Base-by-base conservation (phyloP, 441 rosid genomes). In the Eugenia klotzschiana region DNA sequence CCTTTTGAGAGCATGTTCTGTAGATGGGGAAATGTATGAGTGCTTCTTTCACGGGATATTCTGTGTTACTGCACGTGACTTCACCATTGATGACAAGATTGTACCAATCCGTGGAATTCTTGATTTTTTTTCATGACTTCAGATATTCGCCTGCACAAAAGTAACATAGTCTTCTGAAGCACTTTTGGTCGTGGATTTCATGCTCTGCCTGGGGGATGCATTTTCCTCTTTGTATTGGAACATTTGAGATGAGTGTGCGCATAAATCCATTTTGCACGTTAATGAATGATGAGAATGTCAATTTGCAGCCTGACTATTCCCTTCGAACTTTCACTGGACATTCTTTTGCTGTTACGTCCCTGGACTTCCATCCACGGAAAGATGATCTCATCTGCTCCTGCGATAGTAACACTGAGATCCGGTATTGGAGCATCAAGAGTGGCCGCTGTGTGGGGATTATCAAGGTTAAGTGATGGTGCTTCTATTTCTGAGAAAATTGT, bases 341-440 rank as follows among this genome's bases (percentile, higher is more conserved):
- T 91, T 89, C 93, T 43, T 86, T 90, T 83, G 58, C 91, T 83
- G 99, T 92, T 57, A 91, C 90, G 87, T 96, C 99, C 25, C 91
- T 96, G 43, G 99, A 96, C 89, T 96, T 96, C 90, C 99, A 96
- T 83, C 98, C 99, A 33, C 89, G 83, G 86, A 94, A 92, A 82
- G 96, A 93, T 80, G 98, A 96, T 85, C 96, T 96, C 85, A 89
- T 95, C 85, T 94, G 96, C 89, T 96, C 99, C 56, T 96, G 98
- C 80, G 99, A 95, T 86, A 91, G 86, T 56, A 92, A 93, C 86
- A 94, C 93, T 72, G 98, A 94, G 88, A 96, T 96, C 89, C 89
- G 98, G 72, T 96, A 93, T 85, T 96, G 99, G 99, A 95, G 96
- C 80, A 92, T 96, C 82, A 95, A 87, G 79, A 93, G 94, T 64